Percentiles rank a stretch among this genome's conserved stretches.
Conservation (phyloP, 768 basidiomycete genomes). For the Kondoa subrosea region DNA sequence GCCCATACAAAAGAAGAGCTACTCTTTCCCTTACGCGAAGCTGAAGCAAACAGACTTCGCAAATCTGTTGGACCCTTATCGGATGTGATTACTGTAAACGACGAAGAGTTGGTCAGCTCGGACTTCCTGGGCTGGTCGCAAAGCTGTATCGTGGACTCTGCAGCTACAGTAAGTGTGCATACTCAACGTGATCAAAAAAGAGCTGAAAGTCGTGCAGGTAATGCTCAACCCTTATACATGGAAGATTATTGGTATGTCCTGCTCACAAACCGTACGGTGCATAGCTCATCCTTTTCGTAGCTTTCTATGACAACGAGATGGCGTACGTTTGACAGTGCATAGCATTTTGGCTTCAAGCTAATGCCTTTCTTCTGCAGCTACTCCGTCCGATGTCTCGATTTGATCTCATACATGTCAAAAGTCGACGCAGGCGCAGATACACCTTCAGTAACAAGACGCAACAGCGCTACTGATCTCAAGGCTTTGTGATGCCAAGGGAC, state of each 20-base stretch:
- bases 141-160: slow-evolving; percentile 29
- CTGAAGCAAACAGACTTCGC: slow-evolving; percentile 18
- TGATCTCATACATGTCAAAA: slow-evolving; percentile 29
- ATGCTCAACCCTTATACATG: not conserved
- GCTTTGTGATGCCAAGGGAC: too few relatives aligned
- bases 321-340: slow-evolving; percentile 24
- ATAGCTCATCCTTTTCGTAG: slow-evolving; percentile 13
- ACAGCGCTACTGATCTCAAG: not conserved
- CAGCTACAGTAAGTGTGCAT: slow-evolving; percentile 30
- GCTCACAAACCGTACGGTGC: not conserved
- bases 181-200: slow-evolving; percentile 29
- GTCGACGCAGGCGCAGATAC: slow-evolving; percentile 2
- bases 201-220: slow-evolving; percentile 19
- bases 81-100: slow-evolving; percentile 29
- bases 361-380: not conserved
- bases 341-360: slow-evolving; percentile 17
- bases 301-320: slow-evolving; percentile 33
- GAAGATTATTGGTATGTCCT: not conserved
- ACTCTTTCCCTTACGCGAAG: slow-evolving; percentile 29
- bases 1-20: slow-evolving; percentile 30
- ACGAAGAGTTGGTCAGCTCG: slow-evolving; percentile 32
- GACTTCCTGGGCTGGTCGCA: slow-evolving; percentile 30
- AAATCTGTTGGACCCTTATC: slow-evolving; percentile 14
- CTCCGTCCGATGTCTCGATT: slow-evolving; percentile 26
- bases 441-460: not conserved